These are phyloP conservation scores for Paramecium primaurelia DNA, from an alignment of 73 alveolate species.

Conservation along the genomic window DNA sequence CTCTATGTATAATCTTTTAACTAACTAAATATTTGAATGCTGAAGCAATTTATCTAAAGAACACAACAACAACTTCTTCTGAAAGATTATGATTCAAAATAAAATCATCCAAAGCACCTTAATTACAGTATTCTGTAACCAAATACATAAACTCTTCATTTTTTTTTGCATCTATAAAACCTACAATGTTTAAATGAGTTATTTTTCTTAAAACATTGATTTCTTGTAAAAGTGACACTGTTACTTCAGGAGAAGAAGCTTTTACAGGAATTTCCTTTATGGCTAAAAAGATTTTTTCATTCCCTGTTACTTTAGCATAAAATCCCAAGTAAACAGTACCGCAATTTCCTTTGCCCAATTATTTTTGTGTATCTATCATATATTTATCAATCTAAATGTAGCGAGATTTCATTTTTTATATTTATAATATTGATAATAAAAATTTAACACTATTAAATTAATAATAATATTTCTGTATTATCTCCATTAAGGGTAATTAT, in stretches of 20 bases:
- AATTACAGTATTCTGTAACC: slow-evolving; percentile 67
- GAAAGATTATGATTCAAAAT: slow-evolving; percentile 24
- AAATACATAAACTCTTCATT: slow-evolving; percentile 60
- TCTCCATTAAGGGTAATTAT: neutral
- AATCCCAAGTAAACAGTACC: slow-evolving; percentile 61
- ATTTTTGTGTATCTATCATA: slow-evolving; percentile 38
- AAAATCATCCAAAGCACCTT: slow-evolving; percentile 62
- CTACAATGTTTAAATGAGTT: slow-evolving; percentile 75
- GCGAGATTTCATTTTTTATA: neutral
- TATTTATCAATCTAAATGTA: slow-evolving; percentile 44
- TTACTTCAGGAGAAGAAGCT: slow-evolving; percentile 75
- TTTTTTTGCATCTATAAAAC: slow-evolving; percentile 73
- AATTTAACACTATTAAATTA: neutral
- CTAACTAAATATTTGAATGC: slow-evolving; percentile 38
- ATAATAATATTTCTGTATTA: neutral
- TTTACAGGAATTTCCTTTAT: slow-evolving; percentile 56
- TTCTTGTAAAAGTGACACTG: slow-evolving; percentile 79
- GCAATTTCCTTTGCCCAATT: slow-evolving; percentile 42
- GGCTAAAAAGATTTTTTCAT: slow-evolving; percentile 25
- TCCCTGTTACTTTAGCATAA: slow-evolving; percentile 32
- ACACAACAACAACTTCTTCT: slow-evolving; percentile 50
- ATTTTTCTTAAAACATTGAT: slow-evolving; percentile 65
- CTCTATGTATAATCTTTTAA: slow-evolving; percentile 49
- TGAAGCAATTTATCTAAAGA: slow-evolving; percentile 14
- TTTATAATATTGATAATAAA: neutral